Percentiles rank a stretch among this genome's conserved stretches.
Evolutionary conservation across 305 asterid genomes (phyloP).

Genomic region (Fraxinus floribunda): DNA sequence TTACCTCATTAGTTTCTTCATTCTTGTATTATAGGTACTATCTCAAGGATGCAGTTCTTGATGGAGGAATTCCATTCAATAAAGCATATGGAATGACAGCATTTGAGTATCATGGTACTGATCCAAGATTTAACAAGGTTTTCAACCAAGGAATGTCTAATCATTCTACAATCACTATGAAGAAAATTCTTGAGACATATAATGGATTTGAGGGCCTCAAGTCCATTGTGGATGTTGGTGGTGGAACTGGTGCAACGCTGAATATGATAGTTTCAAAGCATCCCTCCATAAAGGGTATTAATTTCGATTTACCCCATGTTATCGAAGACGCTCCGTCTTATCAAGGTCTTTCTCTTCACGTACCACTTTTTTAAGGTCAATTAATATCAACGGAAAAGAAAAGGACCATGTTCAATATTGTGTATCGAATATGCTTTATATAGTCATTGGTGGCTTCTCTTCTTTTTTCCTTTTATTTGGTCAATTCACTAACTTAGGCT

Average conservation of each 20-base stretch:
- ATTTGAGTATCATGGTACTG: slow-evolving; percentile 60
- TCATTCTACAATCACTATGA: slow-evolving; percentile 58
- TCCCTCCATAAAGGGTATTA: slow-evolving; percentile 57
- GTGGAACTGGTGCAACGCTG: slow-evolving; percentile 66
- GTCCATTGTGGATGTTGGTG: slow-evolving; percentile 70
- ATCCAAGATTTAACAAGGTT: slow-evolving; percentile 59
- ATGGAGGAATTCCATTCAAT: slow-evolving; percentile 69
- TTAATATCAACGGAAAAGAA: not conserved
- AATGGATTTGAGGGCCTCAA: slow-evolving; percentile 49
- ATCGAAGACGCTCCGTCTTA: slow-evolving; percentile 54
- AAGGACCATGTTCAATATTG: not conserved
- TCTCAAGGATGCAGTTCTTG: slow-evolving; percentile 61
- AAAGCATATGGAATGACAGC: slow-evolving; percentile 66
- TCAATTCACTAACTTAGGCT: not conserved
- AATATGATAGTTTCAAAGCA: slow-evolving; percentile 55
- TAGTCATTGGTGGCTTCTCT: not conserved
- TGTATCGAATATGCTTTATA: not conserved
- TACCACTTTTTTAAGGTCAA: not conserved
- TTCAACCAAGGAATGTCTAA: slow-evolving; percentile 62
- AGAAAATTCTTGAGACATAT: slow-evolving; percentile 54
- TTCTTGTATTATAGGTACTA: slow-evolving; percentile 43
- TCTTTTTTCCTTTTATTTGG: not conserved
- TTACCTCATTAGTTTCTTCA: not conserved
- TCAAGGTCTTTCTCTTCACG: slow-evolving; percentile 27
- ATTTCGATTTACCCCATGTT: slow-evolving; percentile 68